phyloP scores from a whole-genome alignment of 164 flowering plant species.

The Berberis vulgaris region DNA sequence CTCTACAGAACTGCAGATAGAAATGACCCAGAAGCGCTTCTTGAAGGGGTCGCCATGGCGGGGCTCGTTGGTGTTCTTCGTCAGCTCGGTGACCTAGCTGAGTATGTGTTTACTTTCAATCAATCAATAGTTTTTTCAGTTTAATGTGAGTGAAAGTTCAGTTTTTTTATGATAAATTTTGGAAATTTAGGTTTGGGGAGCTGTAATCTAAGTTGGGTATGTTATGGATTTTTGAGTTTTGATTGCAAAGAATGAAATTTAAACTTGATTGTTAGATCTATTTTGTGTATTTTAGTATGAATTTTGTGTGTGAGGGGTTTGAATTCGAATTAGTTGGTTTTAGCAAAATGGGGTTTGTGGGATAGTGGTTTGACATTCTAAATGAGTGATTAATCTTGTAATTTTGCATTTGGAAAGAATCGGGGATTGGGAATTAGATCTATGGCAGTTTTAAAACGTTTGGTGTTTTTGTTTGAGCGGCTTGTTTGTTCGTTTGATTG shows the following conservation, averaged over 20 bases:
- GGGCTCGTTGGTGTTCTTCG: constrained; percentile 92
- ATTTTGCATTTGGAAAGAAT: too few species aligned
- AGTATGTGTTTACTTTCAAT: constrained; percentile 36
- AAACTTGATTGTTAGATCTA: background rate
- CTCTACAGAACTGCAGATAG: constrained; percentile 69
- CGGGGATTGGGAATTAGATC: background rate
- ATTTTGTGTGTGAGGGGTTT: background rate
- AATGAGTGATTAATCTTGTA: too few species aligned
- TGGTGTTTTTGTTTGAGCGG: background rate
- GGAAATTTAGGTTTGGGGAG: background rate
- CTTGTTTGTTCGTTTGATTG: background rate
- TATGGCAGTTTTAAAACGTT: background rate
- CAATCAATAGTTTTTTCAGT: too few species aligned
- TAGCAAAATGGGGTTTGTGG: background rate
- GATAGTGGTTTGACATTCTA: background rate
- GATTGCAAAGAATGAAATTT: background rate
- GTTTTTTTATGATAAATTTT: background rate
- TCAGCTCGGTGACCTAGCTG: constrained; percentile 95
- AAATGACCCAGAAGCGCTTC: constrained; percentile 92
- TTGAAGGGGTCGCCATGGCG: constrained; percentile 98
- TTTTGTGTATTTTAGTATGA: background rate
- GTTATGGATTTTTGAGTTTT: background rate
- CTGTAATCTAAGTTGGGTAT: background rate
- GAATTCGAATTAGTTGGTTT: background rate
- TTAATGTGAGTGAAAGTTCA: background rate